A percentile compares a stretch with the other conserved stretches of the same genome.
These are phyloP conservation scores for Lasiodiplodia sp. DNA, from an alignment of 2,329 filamentous ascomycete genomes.

Conservation along the genomic window DNA sequence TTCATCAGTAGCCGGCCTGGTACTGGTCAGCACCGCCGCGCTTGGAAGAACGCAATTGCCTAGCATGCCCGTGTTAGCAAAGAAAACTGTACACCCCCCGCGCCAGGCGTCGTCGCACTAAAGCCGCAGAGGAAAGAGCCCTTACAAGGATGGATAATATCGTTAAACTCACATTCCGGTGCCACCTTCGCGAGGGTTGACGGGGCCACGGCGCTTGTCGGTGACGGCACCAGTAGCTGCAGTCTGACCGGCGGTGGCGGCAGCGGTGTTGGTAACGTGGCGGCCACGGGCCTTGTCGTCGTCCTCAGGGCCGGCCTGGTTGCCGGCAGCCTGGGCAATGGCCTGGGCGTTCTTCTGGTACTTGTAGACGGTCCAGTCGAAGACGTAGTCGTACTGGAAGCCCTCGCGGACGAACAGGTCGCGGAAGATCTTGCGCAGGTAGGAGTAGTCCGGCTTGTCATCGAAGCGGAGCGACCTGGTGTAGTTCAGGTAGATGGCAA, in stretches of 20 bases:
- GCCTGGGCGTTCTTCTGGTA: conserved; percentile 99
- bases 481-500: conserved; percentile 99
- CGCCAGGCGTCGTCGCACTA: conserved; percentile 80
- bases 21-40: conserved; percentile 57
- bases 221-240: conserved; percentile 64
- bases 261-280: conserved; percentile 65
- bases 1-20: conserved; percentile 57
- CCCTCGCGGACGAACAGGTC: conserved; percentile 98
- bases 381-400: conserved; percentile 99
- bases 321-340: conserved; percentile 81
- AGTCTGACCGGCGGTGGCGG: conserved; percentile 69
- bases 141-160: conserved; percentile 82
- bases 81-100: conserved; percentile 64
- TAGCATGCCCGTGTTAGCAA: conserved; percentile 55
- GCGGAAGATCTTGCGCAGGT: conserved; percentile 99
- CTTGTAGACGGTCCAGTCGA: conserved; percentile 99
- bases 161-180: conserved; percentile 93
- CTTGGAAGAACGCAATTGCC: conserved; percentile 61
- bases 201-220: conserved; percentile 74
- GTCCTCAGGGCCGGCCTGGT: conserved; percentile 70
- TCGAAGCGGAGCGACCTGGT: conserved; percentile 98
- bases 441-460: conserved; percentile 99
- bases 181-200: conserved; percentile 83
- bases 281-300: conserved; percentile 75
- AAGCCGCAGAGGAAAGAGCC: conserved; percentile 82